A percentile compares a stretch with the other conserved stretches of the same genome.
Conservation (phyloP, 1,284 basidiomycete genomes). For the Ganoderma multipileum region DNA sequence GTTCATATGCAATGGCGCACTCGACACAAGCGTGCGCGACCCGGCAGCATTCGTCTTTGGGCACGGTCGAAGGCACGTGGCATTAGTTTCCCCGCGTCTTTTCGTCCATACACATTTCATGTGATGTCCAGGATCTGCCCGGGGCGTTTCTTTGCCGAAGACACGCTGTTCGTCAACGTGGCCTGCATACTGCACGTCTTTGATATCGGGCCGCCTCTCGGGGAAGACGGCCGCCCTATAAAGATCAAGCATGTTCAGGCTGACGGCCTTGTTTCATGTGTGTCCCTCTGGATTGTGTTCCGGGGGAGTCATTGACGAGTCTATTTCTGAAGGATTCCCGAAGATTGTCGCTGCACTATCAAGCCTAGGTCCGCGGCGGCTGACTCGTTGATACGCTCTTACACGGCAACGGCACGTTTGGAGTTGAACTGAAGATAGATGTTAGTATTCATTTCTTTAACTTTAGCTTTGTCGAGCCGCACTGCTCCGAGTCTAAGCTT, state of each 20-base stretch:
- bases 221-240: conserved; percentile 6
- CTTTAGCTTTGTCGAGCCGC: no score
- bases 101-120: no score
- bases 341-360: conserved; percentile 12
- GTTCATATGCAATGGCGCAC: conserved; percentile 19
- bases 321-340: conserved; percentile 3
- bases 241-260: background rate
- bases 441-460: no score
- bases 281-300: no score
- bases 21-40: conserved; percentile 14
- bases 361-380: conserved; percentile 11
- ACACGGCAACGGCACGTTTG: background rate
- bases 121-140: conserved; percentile 20
- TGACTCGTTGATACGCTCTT: conserved; percentile 2
- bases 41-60: conserved; percentile 31
- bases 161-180: conserved; percentile 7
- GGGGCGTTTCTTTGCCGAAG: conserved; percentile 42
- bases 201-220: conserved; percentile 12
- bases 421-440: background rate
- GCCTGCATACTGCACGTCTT: conserved; percentile 16
- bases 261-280: background rate
- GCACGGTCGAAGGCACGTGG: conserved; percentile 19
- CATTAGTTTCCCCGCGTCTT: no score
- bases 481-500: no score
- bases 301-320: no score